These are phyloP conservation scores for Pezicula rhizophila DNA, from an alignment of 2,329 filamentous ascomycete species.

Conservation along the genomic window DNA sequence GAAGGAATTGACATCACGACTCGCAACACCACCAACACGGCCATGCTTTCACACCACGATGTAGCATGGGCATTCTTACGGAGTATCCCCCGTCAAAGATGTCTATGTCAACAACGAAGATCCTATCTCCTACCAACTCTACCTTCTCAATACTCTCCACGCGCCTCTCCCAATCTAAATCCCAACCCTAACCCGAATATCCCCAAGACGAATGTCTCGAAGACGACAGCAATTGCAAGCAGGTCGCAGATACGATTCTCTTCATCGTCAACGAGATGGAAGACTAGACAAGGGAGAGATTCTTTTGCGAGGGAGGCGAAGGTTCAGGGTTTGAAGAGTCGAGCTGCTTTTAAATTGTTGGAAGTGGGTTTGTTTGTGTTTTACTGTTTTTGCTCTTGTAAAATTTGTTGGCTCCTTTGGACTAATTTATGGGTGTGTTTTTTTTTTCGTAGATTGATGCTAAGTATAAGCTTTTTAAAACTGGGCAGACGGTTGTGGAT, in stretches of 20 bases:
- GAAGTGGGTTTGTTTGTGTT: conserved; percentile 48
- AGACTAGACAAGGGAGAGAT: conserved; percentile 70
- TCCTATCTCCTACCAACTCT: background rate
- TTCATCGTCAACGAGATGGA: conserved; percentile 73
- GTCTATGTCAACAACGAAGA: background rate
- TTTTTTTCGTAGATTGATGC: conserved; percentile 61
- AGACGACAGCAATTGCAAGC: background rate
- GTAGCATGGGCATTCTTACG: conserved; percentile 10
- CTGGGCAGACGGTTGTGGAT: conserved; percentile 82
- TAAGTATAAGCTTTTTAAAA: conserved; percentile 72
- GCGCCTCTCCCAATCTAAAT: too few species aligned
- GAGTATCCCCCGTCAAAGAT: conserved; percentile 3
- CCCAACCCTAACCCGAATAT: too few species aligned
- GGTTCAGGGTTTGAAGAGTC: conserved; percentile 75
- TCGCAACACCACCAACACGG: conserved; percentile 5
- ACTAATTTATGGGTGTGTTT: background rate
- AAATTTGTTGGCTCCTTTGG: background rate
- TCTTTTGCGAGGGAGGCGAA: conserved; percentile 67
- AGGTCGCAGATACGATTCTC: conserved; percentile 10
- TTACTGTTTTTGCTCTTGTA: background rate
- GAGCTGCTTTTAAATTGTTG: conserved; percentile 88
- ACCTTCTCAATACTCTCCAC: too few species aligned
- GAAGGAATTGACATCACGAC: background rate
- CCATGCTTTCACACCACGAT: conserved; percentile 21
- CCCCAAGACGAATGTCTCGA: too few species aligned